These are phyloP conservation scores for Apiospora phragmitis DNA, from an alignment of 2,329 filamentous ascomycete genomes.

Conservation along the genomic window DNA sequence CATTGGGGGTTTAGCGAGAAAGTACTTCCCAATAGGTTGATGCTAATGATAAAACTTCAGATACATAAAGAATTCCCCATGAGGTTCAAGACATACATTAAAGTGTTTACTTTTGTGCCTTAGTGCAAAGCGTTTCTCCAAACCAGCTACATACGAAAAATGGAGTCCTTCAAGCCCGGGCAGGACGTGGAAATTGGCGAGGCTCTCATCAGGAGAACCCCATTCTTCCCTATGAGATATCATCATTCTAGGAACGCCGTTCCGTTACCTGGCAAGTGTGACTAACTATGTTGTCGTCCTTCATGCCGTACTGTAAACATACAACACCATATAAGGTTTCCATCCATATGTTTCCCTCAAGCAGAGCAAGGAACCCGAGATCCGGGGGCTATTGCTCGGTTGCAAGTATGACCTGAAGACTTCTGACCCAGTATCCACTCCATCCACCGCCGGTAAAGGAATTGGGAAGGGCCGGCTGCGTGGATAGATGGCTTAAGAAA, in stretches of 20 bases:
- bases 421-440: no score
- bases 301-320: no score
- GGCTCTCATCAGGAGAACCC: neutral
- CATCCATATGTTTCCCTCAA: no score
- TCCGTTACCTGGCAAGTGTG: no score
- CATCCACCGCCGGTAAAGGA: neutral
- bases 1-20: neutral
- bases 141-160: neutral
- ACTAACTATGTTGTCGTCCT: no score
- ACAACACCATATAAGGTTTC: no score
- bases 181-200: no score
- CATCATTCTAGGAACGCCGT: no score
- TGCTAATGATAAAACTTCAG: constrained; percentile 7
- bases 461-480: neutral
- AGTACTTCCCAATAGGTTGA: neutral
- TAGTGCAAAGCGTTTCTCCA: neutral
- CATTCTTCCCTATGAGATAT: no score
- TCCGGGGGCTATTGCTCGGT: neutral
- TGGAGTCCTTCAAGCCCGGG: neutral
- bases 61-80: neutral
- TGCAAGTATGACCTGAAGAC: neutral
- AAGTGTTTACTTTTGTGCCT: neutral
- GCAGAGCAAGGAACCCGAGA: neutral
- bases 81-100: neutral
- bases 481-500: neutral